phyloP scores from a whole-genome alignment of 1,284 basidiomycete species.

The Ganoderma sp. region DNA sequence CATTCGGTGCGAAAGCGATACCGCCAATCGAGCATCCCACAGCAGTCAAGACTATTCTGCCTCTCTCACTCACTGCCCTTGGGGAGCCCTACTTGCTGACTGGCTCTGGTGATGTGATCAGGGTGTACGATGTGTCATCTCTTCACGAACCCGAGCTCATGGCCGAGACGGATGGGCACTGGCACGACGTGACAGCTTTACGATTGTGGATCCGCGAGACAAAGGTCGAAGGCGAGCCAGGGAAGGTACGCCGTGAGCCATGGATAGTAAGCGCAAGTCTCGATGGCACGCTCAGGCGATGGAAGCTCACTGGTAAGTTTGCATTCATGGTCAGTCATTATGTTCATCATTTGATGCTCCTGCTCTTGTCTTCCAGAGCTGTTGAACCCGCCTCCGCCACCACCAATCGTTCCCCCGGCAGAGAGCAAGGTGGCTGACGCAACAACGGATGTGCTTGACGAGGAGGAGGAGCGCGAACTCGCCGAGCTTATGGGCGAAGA shows the following conservation, averaged over 20 bases:
- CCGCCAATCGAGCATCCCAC: slow-evolving; percentile 68
- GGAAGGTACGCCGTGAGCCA: slow-evolving; percentile 55
- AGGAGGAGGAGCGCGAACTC: slow-evolving; percentile 76
- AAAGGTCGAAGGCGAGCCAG: slow-evolving; percentile 50
- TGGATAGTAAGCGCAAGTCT: slow-evolving; percentile 85
- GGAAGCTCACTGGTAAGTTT: slow-evolving; percentile 73
- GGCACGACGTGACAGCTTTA: slow-evolving; percentile 82
- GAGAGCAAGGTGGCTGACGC: slow-evolving; percentile 33
- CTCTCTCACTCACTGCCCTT: slow-evolving; percentile 64
- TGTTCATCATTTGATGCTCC: not conserved
- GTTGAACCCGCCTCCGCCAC: slow-evolving; percentile 50
- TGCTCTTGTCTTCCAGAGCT: slow-evolving; percentile 51
- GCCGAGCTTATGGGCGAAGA: slow-evolving; percentile 77
- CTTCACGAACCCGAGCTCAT: slow-evolving; percentile 69
- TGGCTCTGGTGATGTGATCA: slow-evolving; percentile 82
- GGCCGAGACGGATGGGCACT: slow-evolving; percentile 80
- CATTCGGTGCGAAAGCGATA: slow-evolving; percentile 41
- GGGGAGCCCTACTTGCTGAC: slow-evolving; percentile 76
- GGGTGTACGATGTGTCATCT: slow-evolving; percentile 72
- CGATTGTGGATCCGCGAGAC: slow-evolving; percentile 69
- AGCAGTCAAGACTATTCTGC: slow-evolving; percentile 76
- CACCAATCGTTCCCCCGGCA: slow-evolving; percentile 33
- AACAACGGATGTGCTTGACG: slow-evolving; percentile 58
- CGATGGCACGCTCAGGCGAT: slow-evolving; percentile 85
- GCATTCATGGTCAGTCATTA: not conserved